phyloP scores from a whole-genome alignment of 352 stramenopile species.

The Phytophthora kernoviae region DNA sequence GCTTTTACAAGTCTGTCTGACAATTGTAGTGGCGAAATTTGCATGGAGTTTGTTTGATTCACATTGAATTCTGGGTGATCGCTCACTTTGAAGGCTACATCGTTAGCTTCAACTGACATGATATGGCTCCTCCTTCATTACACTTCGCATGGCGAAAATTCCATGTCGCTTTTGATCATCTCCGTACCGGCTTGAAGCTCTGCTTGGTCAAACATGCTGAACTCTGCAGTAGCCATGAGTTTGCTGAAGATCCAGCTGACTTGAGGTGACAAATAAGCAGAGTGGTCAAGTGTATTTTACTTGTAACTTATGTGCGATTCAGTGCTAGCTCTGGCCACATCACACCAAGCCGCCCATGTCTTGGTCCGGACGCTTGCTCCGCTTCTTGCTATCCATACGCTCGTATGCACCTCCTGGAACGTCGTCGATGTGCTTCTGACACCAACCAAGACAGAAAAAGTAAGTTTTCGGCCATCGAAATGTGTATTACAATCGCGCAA shows the following conservation, averaged over 20 bases:
- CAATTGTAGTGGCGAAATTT: no score
- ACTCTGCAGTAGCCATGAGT: background rate
- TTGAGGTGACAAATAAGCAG: background rate
- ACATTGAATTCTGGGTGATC: no score
- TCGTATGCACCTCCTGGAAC: conserved; percentile 22
- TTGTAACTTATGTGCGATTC: background rate
- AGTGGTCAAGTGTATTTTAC: background rate
- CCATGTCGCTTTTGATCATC: background rate
- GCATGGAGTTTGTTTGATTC: no score
- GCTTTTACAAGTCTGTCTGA: no score
- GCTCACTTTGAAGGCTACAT: no score
- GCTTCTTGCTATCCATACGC: conserved; percentile 26
- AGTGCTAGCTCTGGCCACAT: conserved; percentile 11
- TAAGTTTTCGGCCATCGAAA: conserved; percentile 28
- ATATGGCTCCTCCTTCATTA: no score
- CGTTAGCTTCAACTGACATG: no score
- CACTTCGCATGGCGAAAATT: no score
- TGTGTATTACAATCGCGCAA: conserved; percentile 38
- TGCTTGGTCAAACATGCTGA: background rate
- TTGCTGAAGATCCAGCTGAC: background rate
- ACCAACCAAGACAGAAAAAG: conserved; percentile 9
- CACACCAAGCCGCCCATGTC: conserved; percentile 32
- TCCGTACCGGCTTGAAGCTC: background rate
- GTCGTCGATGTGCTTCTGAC: conserved; percentile 18
- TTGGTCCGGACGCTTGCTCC: conserved; percentile 5